Evolutionary conservation across 2,329 filamentous ascomycete species (phyloP), one percentile per base, ranked within the genome.

Genomic region (Neonectria coccinea): DNA sequence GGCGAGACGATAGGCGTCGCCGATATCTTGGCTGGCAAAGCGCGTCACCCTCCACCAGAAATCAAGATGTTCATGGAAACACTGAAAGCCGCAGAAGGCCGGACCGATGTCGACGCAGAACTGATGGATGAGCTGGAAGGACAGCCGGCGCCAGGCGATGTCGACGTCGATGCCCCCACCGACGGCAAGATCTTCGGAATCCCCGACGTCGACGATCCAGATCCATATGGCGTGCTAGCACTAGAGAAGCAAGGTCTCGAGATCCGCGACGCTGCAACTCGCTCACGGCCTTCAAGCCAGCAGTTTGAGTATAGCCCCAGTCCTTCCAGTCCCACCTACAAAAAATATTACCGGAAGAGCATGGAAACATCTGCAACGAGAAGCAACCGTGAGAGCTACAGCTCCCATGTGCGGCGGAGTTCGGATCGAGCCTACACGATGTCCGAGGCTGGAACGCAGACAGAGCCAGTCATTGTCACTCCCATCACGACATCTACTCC

Each of bases 1-100:
- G 90, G 90, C 11, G 84, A 92, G 20, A 70, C 74, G 25, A 74
- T 86, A 18, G 70, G 79, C 0, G 83, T 82, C 4, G 75, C 79
- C 5, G 78, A 79, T 52, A 86, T 87, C 51, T 67, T 87, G 12
- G 78, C 75, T 4, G 84, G 83, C 6, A 80, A 83, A 54, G 77
- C 81, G 6, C 64, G 68, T 0, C 71, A 73, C 12, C 70, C 67
- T 5, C 75, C 74, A 11, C 68, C 66, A 0, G 71, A 73, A 45
- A 68, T 74, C 25, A 74, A 72, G 48, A 75, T 69, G 70, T 56
- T 78, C 42, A 77, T 76, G 76, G 76, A 78, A 60, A 78, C 76
- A 1, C 20, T 78, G 2, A 78, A 77, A 45, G 74, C 74, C 2
- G 76, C 76, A 0, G 76, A 78, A 41, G 79, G 79, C 9, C 70